Evolutionary conservation across 75 land plant species (phyloP).

Genomic region (Isoetes taiwanensis): DNA sequence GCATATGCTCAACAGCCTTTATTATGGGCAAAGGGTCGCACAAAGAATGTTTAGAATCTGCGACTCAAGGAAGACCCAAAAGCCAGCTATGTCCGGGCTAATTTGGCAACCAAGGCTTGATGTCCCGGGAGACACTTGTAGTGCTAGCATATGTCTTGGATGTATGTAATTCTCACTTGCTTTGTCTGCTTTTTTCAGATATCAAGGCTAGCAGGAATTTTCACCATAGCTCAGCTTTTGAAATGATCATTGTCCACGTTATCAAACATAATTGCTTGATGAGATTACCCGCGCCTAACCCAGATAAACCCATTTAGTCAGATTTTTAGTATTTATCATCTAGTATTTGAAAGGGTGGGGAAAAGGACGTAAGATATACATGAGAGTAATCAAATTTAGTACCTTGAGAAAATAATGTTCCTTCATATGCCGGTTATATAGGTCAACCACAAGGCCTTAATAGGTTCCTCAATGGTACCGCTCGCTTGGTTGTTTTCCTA

Average conservation of each 20-base stretch:
- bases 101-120: slow-evolving; percentile 57
- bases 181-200: background rate
- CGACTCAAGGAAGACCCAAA: slow-evolving; percentile 48
- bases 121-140: slow-evolving; percentile 35
- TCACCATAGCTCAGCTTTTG: background rate
- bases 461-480: no score
- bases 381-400: background rate
- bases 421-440: no score
- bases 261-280: background rate
- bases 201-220: background rate
- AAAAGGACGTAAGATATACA: no score
- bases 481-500: no score
- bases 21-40: slow-evolving; percentile 50
- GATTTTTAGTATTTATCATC: background rate
- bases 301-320: background rate
- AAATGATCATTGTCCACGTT: background rate
- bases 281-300: background rate
- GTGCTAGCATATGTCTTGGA: slow-evolving; percentile 48
- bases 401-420: slow-evolving; percentile 1
- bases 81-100: slow-evolving; percentile 51
- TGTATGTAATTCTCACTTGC: background rate
- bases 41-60: slow-evolving; percentile 44
- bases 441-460: background rate
- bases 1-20: slow-evolving; percentile 28
- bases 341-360: no score